A percentile compares a stretch with the other conserved stretches of the same genome.
Conservation (phyloP, 441 rosid species). For the Adansonia rubrostipa region DNA sequence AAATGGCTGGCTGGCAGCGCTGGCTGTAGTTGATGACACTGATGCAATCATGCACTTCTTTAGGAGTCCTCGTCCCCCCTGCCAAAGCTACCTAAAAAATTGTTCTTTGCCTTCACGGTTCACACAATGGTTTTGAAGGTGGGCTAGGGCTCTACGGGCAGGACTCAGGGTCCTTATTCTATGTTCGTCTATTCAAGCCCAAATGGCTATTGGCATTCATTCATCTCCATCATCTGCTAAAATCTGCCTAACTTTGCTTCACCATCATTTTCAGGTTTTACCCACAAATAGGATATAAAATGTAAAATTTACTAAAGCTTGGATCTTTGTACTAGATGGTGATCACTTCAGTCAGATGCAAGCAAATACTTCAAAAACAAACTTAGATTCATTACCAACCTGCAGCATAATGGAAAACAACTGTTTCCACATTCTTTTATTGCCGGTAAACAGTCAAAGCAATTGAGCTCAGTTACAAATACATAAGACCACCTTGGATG, state of each 20-base stretch:
- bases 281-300: too few relatives aligned
- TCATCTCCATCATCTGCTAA: neutral
- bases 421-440: neutral
- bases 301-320: too few relatives aligned
- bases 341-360: neutral
- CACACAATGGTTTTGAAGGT: too few relatives aligned
- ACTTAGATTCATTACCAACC: neutral
- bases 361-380: neutral
- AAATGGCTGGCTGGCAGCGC: neutral
- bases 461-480: constrained; percentile 1
- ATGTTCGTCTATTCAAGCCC: neutral
- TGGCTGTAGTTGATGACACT: neutral
- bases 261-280: neutral
- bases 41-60: neutral
- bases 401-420: neutral
- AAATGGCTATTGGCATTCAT: neutral
- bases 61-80: neutral
- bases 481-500: constrained; percentile 21
- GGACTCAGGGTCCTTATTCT: neutral
- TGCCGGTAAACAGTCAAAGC: neutral
- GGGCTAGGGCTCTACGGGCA: too few relatives aligned
- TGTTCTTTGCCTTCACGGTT: neutral
- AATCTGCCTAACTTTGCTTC: neutral
- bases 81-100: neutral
- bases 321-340: neutral